Percentiles rank a stretch among this genome's conserved stretches.
Conservation (phyloP, 805 yeast genomes). For the Cyberlindnera japonica region DNA sequence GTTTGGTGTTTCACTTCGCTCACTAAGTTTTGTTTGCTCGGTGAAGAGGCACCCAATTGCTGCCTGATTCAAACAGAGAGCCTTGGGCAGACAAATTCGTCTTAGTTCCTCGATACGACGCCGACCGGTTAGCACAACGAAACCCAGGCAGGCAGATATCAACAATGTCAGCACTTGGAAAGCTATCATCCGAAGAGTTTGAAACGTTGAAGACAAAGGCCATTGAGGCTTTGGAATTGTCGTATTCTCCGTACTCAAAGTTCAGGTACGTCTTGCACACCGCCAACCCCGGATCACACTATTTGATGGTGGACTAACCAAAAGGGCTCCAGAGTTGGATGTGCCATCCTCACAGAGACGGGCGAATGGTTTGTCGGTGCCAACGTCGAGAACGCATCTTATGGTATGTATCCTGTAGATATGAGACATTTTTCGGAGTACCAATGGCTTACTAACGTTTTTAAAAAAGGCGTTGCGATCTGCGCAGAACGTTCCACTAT, state of each 20-base stretch:
- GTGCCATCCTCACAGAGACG: conserved; percentile 53
- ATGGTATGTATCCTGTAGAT: conserved; percentile 44
- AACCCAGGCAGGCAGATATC: too few species aligned
- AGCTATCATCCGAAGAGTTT: conserved; percentile 25
- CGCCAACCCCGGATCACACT: neutral
- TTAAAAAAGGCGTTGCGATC: conserved; percentile 48
- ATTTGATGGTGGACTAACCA: conserved; percentile 2
- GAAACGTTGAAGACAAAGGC: conserved; percentile 28
- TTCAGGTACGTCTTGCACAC: conserved; percentile 27
- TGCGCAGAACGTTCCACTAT: conserved; percentile 77
- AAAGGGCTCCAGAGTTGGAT: conserved; percentile 79
- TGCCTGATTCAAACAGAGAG: too few species aligned
- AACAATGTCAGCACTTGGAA: conserved; percentile 2
- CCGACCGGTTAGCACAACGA: too few species aligned
- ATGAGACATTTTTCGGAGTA: neutral
- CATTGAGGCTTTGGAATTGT: conserved; percentile 35
- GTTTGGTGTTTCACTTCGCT: too few species aligned
- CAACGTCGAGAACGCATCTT: conserved; percentile 90
- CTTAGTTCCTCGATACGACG: too few species aligned
- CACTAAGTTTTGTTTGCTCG: too few species aligned
- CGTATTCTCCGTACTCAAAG: conserved; percentile 47
- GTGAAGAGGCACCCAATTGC: too few species aligned
- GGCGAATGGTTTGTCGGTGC: conserved; percentile 65
- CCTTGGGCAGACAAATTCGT: too few species aligned
- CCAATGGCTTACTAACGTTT: neutral